Evolutionary conservation across 805 yeast species (phyloP), one percentile per base, ranked within the genome.

Genomic region (Lipomyces kockii): DNA sequence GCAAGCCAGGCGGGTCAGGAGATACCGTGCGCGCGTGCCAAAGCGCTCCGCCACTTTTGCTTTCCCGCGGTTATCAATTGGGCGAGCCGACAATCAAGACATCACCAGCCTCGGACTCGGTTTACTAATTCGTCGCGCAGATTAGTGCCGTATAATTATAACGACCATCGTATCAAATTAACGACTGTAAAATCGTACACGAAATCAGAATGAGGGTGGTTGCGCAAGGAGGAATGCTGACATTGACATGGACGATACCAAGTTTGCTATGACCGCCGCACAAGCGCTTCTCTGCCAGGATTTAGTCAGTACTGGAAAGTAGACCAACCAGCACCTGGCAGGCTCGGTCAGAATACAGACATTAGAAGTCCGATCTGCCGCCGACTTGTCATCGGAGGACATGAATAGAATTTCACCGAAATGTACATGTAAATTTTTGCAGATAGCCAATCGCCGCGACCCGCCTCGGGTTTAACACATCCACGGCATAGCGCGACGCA

Each of bases 391-490:
- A 37, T 37, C 17, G 43, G 17, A 37, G 14, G 4, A 35, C 39
- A 37, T 37, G 43, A 37, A 9, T 9, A 12, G 43, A 37, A 37
- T 37, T 37, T 12, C 17, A 37, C 17, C 4, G 49, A 43, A 43
- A 43, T 29, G 20, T 43, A 7, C 6, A 7, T 8, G 49, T 4
- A 43, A 43, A n/a, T 3, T 9, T 4, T 37, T 37, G 43, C 43
- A 2, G 43, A 37, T 17, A 43, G 49, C 34, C 34, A 52, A 52
- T 52, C 34, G 29, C 55, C 55, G 55, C 2, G 14, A 14, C 39
- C 34, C 25, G 27, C 55, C 1, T 52, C 55, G 55, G 55, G 9
- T 52, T 52, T 52, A 52, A 29, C 55, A 52, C 55, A 22, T 52
- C 55, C n/a, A 9, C 34, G n/a, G 6, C 34, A 4, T 3, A 17